Evolutionary conservation across 192 early-diverging fungal genomes (phyloP).

Genomic region (Podila horticola): DNA sequence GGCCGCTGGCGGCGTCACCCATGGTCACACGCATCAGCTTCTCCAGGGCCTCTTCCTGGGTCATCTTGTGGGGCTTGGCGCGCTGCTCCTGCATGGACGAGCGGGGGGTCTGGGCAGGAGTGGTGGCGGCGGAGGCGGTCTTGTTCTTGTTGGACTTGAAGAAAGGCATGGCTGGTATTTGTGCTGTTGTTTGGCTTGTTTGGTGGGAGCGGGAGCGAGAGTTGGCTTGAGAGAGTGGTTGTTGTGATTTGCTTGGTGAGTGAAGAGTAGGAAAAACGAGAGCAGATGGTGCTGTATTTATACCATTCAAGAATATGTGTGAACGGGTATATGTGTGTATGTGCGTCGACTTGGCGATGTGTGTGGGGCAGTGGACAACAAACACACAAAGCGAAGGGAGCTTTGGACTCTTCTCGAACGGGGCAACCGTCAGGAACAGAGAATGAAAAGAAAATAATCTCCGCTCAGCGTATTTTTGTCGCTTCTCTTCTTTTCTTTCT

Average conservation of each 20-base stretch:
- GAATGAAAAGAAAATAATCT: no score
- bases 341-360: no score
- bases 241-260: not conserved
- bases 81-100: slow-evolving; percentile 29
- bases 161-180: slow-evolving; percentile 3
- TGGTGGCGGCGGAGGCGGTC: not conserved
- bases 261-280: not conserved
- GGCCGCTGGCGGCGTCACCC: slow-evolving; percentile 21
- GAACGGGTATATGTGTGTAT: no score
- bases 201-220: not conserved
- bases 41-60: slow-evolving; percentile 22
- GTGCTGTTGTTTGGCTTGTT: not conserved
- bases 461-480: no score
- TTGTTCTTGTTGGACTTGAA: slow-evolving; percentile 13
- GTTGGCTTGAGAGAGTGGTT: not conserved
- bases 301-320: no score
- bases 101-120: slow-evolving; percentile 31
- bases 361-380: no score
- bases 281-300: not conserved
- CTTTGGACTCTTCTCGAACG: no score
- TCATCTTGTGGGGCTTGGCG: slow-evolving; percentile 11
- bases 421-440: no score
- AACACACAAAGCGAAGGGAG: no score
- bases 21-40: slow-evolving; percentile 7
- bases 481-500: no score